Base-by-base conservation (phyloP, 148 eudicot species). In the Drosera capensis region DNA sequence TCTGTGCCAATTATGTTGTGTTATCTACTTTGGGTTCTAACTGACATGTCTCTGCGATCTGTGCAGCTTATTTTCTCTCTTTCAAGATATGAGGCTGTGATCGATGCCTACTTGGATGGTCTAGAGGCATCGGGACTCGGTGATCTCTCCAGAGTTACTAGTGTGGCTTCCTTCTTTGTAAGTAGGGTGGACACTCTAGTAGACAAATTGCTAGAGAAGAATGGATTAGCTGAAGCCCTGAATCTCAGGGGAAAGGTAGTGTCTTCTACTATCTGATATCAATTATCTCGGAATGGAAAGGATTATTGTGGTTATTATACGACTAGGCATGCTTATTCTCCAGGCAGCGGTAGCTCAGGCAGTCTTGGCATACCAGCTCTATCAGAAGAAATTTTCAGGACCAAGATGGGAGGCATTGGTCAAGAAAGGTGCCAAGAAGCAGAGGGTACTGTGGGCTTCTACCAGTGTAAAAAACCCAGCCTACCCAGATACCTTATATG, bases 291-390 rank as follows among this genome's bases (percentile, higher is more conserved):
- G n/a, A n/a, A n/a, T n/a, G n/a, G n/a, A n/a, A n/a, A n/a, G n/a
- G n/a, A n/a, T n/a, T n/a, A n/a, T n/a, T n/a, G n/a, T n/a, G n/a
- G n/a, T n/a, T n/a, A n/a, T n/a, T n/a, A n/a, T n/a, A n/a, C n/a
- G n/a, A n/a, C n/a, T n/a, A n/a, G 35, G 16, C 48, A 13, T 51
- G 55, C 16, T n/a, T n/a, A n/a, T n/a, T n/a, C n/a, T n/a, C n/a
- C 45, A 88, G 97, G 97, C 94, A 55, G 97, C 97, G 51, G 88
- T 83, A 65, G 92, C 97, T 51, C 96, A 87, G 65, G 96, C 96
- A 53, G 63, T 65, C 67, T 63, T 87, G 64, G 96, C 96, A 23
- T 87, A 57, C 52, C 68, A 82, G 49, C 82, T 87, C 38, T 88
- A 88, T 66, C 81, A 88, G 60, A 83, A 78, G 81, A 88, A 83